Conservation (phyloP, 306 rosid species). For the Senna siamea region DNA sequence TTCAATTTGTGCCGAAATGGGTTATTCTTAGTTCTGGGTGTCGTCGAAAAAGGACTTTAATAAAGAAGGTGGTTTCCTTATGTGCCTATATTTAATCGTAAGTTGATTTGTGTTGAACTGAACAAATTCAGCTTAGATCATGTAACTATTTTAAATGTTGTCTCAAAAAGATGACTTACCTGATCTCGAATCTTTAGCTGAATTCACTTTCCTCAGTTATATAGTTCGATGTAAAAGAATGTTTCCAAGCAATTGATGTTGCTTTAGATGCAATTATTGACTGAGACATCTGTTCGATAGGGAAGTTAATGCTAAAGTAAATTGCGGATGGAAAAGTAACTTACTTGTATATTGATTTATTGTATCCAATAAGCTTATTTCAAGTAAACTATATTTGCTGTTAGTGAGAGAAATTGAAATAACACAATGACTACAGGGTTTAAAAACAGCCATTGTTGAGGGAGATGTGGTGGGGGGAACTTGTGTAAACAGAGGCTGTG, state of each 20-base stretch:
- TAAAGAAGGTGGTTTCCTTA: background rate
- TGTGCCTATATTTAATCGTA: background rate
- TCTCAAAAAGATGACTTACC: background rate
- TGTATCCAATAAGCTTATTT: constrained; percentile 1
- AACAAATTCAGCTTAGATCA: constrained; percentile 3
- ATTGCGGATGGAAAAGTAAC: background rate
- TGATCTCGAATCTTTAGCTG: background rate
- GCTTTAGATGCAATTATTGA: background rate
- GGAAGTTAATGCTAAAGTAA: background rate
- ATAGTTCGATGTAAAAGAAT: background rate
- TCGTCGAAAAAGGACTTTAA: background rate
- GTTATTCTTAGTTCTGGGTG: background rate
- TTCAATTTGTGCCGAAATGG: background rate
- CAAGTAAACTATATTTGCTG: background rate
- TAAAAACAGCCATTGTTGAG: constrained; percentile 94
- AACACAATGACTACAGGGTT: constrained; percentile 61
- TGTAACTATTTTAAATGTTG: background rate
- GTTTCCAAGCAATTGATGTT: background rate
- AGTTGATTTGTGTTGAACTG: background rate
- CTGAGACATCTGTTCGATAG: background rate
- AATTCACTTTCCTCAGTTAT: background rate
- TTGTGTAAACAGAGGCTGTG: constrained; percentile 98
- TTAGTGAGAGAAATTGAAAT: constrained; percentile 20
- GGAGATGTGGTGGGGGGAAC: constrained; percentile 99
- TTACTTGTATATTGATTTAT: background rate